Conservation (phyloP, 805 yeast genomes). For the Saturnispora galanensis region DNA sequence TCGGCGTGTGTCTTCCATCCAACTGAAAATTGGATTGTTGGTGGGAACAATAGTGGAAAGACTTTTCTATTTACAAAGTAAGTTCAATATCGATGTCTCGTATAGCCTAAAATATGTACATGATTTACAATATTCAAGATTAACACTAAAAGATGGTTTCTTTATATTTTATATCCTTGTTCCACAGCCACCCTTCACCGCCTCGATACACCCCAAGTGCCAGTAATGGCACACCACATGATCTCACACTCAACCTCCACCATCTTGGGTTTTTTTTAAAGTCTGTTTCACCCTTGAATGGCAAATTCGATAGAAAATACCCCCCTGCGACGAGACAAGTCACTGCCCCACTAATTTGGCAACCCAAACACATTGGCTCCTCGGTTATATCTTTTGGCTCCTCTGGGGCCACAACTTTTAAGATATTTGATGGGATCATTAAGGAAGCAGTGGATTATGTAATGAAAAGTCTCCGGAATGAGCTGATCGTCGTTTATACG, state of each 20-base stretch:
- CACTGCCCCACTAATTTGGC: conserved; percentile 56
- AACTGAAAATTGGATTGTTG: conserved; percentile 78
- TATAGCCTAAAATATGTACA: neutral
- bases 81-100: too few species aligned
- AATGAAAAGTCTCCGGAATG: neutral
- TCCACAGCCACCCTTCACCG: conserved; percentile 53
- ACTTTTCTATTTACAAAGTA: conserved; percentile 43
- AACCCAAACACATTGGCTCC: conserved; percentile 53
- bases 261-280: conserved; percentile 37
- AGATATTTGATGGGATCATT: conserved; percentile 36
- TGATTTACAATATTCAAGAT: neutral
- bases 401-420: conserved; percentile 43
- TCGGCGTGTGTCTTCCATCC: conserved; percentile 84
- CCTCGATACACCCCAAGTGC: conserved; percentile 54
- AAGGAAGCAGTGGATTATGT: neutral
- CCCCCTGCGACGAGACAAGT: conserved; percentile 52
- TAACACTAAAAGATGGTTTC: conserved; percentile 3
- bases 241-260: conserved; percentile 52
- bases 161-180: conserved; percentile 25
- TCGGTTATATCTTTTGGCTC: conserved; percentile 30
- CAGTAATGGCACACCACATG: conserved; percentile 44
- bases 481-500: too few species aligned
- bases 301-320: conserved; percentile 48
- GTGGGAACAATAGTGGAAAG: conserved; percentile 93
- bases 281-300: conserved; percentile 35